Base-by-base conservation (phyloP, 2,329 filamentous ascomycete genomes). In the Cryphonectria radicalis region DNA sequence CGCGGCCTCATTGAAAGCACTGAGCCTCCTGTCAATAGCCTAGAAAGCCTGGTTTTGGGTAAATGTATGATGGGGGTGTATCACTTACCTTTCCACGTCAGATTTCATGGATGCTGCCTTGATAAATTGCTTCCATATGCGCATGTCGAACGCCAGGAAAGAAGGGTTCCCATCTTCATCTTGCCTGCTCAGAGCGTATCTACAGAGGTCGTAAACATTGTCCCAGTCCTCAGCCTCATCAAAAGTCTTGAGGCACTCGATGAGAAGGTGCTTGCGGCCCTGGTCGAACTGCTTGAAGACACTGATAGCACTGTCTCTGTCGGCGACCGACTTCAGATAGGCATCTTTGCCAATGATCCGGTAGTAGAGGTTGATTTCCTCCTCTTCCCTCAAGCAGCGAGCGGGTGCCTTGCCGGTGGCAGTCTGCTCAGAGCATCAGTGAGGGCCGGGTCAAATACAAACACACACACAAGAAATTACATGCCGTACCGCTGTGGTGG, bases 301-400 rank as follows among this genome's bases (percentile, higher is more conserved):
- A 0, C 82, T 82, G 11, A 86, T 81, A 13, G 69, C 66, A 40
- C 32, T 71, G 1, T 46, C 25, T 17, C 50, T 60, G 2, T 62
- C 46, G 0, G 80, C 74, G 0, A 84, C 75, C 10, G 83, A 78
- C 53, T 82, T 82, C 1, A 81, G 72, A 70, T 82, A 83, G 0
- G 83, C 85, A 13, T 86, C 83, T 4, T 79, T 80, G 42, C 82
- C 80, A 0, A 86, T 76, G 32, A 88, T 80, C 0, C 83, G 80
- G 72, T 86, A 88, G 25, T 86, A 81, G 2, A 88, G 80, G 0
- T 85, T 78, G 2, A 86, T 81, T 72, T 88, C 86, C 70, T 88
- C 84, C 72, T 88, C 86, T 0, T 82, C 82, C 55, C 81, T 80
- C 42, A 87, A 78, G 7, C 77, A 77, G 42, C 80, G 76, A 37